Evolutionary conservation across 2,329 filamentous ascomycete genomes (phyloP), one percentile per base, ranked within the genome.

Genomic region (Cladosporium sp.): DNA sequence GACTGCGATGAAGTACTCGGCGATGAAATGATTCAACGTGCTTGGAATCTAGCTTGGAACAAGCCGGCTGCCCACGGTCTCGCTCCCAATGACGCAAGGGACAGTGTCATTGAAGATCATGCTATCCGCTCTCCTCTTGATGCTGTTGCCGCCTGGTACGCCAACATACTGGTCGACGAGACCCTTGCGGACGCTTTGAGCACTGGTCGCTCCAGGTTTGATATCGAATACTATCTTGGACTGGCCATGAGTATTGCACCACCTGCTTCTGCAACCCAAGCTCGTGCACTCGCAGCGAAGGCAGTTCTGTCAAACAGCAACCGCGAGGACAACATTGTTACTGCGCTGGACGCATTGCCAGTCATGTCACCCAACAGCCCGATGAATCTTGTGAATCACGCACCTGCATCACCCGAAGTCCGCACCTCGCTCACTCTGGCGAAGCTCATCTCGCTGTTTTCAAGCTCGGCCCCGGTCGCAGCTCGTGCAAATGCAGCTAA

Each of bases 11-110:
- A 92, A 25, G 91, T 97, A 10, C 84, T 98, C 69, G 89, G 88
- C 68, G 85, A 91, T 62, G 84, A 85, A 53, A 89, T 97, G 67
- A 86, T 94, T 46, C 92, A 96, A 77, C 88, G 93, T 63, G 92
- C 92, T 1, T 91, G 94, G 76, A 97, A 96, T 75, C 83, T 97
- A 18, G 92, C 93, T 2, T 97, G 93, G 86, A 95, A 97, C 77
- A 85, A 87, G 65, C 88, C 89, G 5, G 94, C 90, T 0, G 87
- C 88, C 1, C 83, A 91, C 72, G 87, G 89, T 32, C 85, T 88
- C 0, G 80, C 83, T 51, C 81, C 84, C 3, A 89, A 91, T 68
- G 87, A 89, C 61, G 88, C 91, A 57, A 90, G 96, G 84, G 91
- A 96, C 74, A 84, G 86, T 6, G 92, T 97, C 0, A 91, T 95